Evolutionary conservation across 2,329 filamentous ascomycete species (phyloP).

Genomic region (Trichoderma atroviride): DNA sequence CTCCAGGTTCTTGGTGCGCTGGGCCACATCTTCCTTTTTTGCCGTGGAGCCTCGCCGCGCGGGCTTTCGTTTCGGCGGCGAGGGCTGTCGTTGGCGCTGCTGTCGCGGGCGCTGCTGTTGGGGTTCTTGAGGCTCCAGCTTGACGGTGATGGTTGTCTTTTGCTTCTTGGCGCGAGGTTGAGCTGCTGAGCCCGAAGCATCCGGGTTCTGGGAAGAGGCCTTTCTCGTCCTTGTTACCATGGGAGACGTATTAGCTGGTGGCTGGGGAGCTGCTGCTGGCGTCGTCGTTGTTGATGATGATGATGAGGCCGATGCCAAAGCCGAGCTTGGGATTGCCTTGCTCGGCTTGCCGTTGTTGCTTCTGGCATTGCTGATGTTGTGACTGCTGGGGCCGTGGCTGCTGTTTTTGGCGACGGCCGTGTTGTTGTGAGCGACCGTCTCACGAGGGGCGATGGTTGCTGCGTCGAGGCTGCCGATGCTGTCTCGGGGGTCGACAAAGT

Average conservation of each 20-base stretch:
- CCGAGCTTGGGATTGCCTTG: not conserved
- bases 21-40: constrained; percentile 17
- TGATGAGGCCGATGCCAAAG: not conserved
- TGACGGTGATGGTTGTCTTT: constrained; percentile 8
- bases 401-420: not conserved
- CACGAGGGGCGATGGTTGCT: constrained; percentile 10
- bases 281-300: not conserved
- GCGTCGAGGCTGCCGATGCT: constrained; percentile 21
- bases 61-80: constrained; percentile 5
- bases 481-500: constrained; percentile 20
- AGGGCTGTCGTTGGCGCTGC: not conserved
- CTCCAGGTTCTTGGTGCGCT: constrained; percentile 63
- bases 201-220: not conserved
- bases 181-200: not conserved
- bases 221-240: constrained; percentile 14
- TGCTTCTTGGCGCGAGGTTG: constrained; percentile 19
- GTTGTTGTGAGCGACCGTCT: not conserved
- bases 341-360: not conserved
- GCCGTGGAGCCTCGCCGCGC: not conserved
- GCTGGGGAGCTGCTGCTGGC: not conserved
- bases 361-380: not conserved
- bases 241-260: not conserved
- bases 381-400: not conserved
- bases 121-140: constrained; percentile 6
- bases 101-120: not conserved